Percentiles rank a stretch among this genome's conserved stretches.
Evolutionary conservation across 257 asterid genomes (phyloP).

Genomic region (Solanum pennellii): DNA sequence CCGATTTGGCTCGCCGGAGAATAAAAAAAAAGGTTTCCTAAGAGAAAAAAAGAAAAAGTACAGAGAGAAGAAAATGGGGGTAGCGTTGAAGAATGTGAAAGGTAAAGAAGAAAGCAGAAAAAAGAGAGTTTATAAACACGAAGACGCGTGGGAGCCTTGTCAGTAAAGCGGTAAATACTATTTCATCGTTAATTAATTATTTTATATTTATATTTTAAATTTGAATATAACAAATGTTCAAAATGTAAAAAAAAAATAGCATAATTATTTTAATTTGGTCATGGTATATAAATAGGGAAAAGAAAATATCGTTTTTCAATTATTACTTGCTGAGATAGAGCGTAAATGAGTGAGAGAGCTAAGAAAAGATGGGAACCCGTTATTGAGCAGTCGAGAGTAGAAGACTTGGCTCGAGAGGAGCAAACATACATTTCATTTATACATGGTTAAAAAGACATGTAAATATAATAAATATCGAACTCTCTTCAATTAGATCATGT

Average conservation of each 20-base stretch:
- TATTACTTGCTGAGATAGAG: too few species aligned
- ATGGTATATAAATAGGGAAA: neutral
- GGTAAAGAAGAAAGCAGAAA: neutral
- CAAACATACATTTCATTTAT: too few species aligned
- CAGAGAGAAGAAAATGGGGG: neutral
- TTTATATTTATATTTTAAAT: too few species aligned
- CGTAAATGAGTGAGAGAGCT: too few species aligned
- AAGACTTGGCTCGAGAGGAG: too few species aligned
- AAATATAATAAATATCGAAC: too few species aligned
- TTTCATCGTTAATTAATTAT: neutral
- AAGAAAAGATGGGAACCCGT: too few species aligned
- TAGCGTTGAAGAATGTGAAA: conserved; percentile 4
- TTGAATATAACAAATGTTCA: accelerated
- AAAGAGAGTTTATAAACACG: conserved; percentile 11
- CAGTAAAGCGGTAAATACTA: neutral
- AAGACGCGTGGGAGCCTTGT: neutral
- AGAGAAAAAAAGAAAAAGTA: neutral
- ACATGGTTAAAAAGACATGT: too few species aligned
- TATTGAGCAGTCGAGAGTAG: too few species aligned
- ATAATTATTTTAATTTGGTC: neutral
- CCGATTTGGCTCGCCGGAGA: neutral
- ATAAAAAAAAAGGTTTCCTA: neutral
- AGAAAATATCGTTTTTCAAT: too few species aligned
- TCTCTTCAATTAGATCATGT: too few species aligned
- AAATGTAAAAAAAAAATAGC: too few species aligned